A percentile compares a stretch with the other conserved stretches of the same genome.
Evolutionary conservation across 148 eudicot genomes (phyloP).

Genomic region (Polygonum aviculare): DNA sequence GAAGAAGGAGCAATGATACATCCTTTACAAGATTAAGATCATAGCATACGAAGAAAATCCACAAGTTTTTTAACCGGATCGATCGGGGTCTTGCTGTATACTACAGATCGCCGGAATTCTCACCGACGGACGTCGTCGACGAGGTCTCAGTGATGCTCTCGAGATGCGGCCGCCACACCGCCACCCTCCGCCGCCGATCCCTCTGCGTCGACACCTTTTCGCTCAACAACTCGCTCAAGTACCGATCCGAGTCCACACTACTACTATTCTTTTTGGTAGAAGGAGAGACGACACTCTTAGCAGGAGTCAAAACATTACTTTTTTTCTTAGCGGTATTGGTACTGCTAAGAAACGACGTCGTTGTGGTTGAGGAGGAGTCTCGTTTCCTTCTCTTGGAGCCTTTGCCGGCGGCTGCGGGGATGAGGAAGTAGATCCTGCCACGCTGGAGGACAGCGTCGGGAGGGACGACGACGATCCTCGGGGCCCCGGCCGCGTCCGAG

Average conservation of each 20-base stretch:
- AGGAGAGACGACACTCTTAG: too few species aligned
- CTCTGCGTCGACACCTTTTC: constrained; percentile 54
- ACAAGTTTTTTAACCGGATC: background rate
- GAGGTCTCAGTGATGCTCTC: constrained; percentile 57
- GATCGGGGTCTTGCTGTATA: background rate
- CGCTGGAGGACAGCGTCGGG: constrained; percentile 72
- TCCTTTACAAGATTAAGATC: background rate
- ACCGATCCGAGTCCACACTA: constrained; percentile 38
- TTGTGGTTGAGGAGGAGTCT: background rate
- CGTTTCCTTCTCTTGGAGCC: constrained; percentile 11
- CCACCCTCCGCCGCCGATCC: constrained; percentile 43
- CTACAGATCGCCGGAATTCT: constrained; percentile 1
- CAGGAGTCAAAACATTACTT: too few species aligned
- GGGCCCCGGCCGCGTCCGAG: constrained; percentile 19
- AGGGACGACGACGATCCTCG: constrained; percentile 50
- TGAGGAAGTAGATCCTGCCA: constrained; percentile 77
- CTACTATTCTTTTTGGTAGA: too few species aligned
- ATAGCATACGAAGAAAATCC: background rate
- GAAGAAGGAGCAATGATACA: background rate
- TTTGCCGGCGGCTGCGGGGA: constrained; percentile 7
- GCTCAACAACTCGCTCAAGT: constrained; percentile 62
- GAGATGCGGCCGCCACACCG: constrained; percentile 75
- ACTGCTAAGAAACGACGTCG: background rate
- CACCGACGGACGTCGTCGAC: constrained; percentile 13
- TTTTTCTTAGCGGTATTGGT: background rate